A percentile compares a stretch with the other conserved stretches of the same genome.
These are phyloP conservation scores for Lactarius evosmus DNA, from an alignment of 768 basidiomycete genomes.

Conservation along the genomic window DNA sequence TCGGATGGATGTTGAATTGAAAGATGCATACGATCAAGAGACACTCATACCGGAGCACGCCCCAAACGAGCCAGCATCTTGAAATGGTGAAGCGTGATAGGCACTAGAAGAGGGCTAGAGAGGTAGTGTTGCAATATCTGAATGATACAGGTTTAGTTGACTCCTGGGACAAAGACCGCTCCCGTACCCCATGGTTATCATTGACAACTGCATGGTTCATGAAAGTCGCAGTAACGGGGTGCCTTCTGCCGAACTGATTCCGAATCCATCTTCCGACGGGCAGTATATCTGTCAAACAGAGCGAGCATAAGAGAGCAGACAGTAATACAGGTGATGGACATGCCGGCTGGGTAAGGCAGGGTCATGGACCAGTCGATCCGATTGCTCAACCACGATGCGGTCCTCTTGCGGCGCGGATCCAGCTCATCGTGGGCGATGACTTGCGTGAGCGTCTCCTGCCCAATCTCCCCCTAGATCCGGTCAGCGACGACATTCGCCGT, in stretches of 20 bases:
- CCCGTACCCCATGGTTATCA: constrained; percentile 44
- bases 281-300: constrained; percentile 45
- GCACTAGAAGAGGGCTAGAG: constrained; percentile 45
- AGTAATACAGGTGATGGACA: constrained; percentile 25
- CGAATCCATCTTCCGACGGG: constrained; percentile 62
- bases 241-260: constrained; percentile 51
- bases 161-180: constrained; percentile 28
- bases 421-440: constrained; percentile 77
- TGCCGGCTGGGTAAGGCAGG: constrained; percentile 59
- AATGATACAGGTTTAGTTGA: constrained; percentile 48
- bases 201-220: constrained; percentile 75
- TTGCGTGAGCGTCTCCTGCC: constrained; percentile 65
- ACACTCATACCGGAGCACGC: constrained; percentile 49
- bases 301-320: constrained; percentile 14
- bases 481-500: constrained; percentile 15
- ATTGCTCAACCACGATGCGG: constrained; percentile 29
- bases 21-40: background rate
- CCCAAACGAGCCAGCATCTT: constrained; percentile 68
- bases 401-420: constrained; percentile 52
- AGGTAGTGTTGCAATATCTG: constrained; percentile 33
- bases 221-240: constrained; percentile 60
- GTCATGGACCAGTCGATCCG: constrained; percentile 36
- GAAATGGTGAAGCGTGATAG: constrained; percentile 75
- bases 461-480: constrained; percentile 54
- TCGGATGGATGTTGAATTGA: background rate